Conservation (phyloP, 2,329 filamentous ascomycete genomes). For the Scorias spongiosa region DNA sequence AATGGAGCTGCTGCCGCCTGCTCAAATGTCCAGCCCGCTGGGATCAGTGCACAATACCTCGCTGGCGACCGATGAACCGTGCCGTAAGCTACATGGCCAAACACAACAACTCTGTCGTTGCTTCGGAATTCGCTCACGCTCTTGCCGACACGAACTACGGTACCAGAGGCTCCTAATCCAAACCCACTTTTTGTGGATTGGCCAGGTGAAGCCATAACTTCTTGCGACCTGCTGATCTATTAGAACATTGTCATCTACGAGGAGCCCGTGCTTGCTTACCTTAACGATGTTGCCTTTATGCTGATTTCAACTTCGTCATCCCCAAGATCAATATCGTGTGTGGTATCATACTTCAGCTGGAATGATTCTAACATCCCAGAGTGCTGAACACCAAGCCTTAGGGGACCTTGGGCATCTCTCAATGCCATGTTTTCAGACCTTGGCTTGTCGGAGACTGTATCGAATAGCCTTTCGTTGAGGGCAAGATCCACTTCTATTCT, state of each 20-base stretch:
- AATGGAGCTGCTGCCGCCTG: constrained; percentile 4
- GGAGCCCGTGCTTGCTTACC: no score
- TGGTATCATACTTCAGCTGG: no score
- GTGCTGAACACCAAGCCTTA: no score
- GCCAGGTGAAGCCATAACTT: constrained; percentile 10
- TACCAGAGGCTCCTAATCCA: background rate
- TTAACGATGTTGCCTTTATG: no score
- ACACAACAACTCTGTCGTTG: background rate
- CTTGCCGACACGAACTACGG: background rate
- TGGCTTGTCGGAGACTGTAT: no score
- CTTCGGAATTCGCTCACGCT: background rate
- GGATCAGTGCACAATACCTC: background rate
- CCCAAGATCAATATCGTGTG: no score
- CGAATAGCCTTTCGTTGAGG: background rate
- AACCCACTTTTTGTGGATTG: background rate
- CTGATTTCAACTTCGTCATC: no score
- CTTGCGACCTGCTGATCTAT: constrained; percentile 8
- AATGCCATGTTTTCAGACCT: no score
- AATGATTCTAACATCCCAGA: no score
- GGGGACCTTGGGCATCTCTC: no score
- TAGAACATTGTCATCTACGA: no score
- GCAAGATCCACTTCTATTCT: background rate
- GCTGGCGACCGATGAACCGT: background rate
- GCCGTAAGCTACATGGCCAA: background rate
- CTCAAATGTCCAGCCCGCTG: constrained; percentile 1